Evolutionary conservation across 495 filamentous ascomycete genomes (phyloP).

Genomic region (Lasiosphaeria ovina): DNA sequence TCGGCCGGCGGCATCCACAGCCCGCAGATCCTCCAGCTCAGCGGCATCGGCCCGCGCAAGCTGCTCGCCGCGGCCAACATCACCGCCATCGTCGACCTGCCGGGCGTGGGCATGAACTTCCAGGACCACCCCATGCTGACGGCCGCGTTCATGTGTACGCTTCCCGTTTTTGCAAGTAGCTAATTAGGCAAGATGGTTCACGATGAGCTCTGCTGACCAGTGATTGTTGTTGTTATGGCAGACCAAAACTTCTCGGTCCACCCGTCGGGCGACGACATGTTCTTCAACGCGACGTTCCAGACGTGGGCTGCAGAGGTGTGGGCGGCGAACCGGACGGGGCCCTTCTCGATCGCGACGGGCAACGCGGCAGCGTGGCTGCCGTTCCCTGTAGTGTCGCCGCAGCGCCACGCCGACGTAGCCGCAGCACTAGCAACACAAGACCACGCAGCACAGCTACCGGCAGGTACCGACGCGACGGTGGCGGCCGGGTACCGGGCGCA

Average conservation of each 20-base stretch:
- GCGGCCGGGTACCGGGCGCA: constrained; percentile 47
- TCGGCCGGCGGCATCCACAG: constrained; percentile 57
- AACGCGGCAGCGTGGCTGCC: constrained; percentile 46
- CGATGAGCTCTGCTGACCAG: too few relatives aligned
- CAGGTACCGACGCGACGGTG: constrained; percentile 36
- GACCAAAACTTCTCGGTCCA: constrained; percentile 33
- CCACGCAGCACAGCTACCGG: constrained; percentile 36
- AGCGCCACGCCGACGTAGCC: constrained; percentile 30
- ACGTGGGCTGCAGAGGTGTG: constrained; percentile 36
- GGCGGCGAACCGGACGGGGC: constrained; percentile 41
- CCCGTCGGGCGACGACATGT: constrained; percentile 35
- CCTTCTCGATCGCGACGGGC: constrained; percentile 42
- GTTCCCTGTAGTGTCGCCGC: constrained; percentile 44
- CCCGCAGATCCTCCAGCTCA: constrained; percentile 55
- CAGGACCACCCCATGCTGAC: constrained; percentile 52
- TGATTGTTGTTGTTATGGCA: constrained; percentile 6
- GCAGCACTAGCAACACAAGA: constrained; percentile 34
- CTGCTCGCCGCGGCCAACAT: constrained; percentile 45
- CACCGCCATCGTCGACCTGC: constrained; percentile 44
- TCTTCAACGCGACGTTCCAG: constrained; percentile 38
- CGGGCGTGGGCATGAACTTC: constrained; percentile 57
- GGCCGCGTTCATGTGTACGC: constrained; percentile 31
- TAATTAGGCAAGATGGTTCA: too few relatives aligned
- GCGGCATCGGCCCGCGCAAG: constrained; percentile 50
- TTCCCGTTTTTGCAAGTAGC: not conserved